Evolutionary conservation across 1,284 basidiomycete genomes (phyloP).

Genomic region (Trichosporon coremiiforme): DNA sequence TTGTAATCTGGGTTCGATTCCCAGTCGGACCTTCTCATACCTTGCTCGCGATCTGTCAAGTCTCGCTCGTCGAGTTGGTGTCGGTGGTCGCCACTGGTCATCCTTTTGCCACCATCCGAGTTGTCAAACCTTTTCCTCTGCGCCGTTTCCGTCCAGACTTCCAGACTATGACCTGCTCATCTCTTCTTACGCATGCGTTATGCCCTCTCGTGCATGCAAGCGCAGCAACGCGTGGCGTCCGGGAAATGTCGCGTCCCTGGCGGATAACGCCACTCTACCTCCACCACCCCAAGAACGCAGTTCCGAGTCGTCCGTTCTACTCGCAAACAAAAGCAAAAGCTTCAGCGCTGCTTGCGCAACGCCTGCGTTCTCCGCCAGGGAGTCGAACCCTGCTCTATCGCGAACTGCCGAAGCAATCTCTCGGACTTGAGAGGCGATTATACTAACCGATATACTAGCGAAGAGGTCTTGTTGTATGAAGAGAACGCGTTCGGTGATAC

Average conservation of each 20-base stretch:
- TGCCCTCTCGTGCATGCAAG: background rate
- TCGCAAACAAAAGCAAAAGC: conserved; percentile 2
- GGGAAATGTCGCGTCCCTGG: background rate
- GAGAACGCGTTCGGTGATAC: background rate
- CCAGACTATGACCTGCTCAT: background rate
- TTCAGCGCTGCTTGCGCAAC: background rate
- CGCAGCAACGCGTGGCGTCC: background rate
- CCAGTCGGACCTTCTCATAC: conserved; percentile 11
- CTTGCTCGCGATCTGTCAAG: background rate
- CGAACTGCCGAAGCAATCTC: conserved; percentile 1
- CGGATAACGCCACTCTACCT: background rate
- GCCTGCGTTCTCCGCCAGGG: conserved; percentile 5
- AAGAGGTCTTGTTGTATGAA: background rate
- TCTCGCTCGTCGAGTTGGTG: background rate
- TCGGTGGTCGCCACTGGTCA: background rate
- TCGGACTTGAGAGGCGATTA: conserved; percentile 11
- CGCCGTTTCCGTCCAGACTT: background rate
- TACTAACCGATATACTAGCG: conserved; percentile 14
- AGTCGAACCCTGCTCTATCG: conserved; percentile 13
- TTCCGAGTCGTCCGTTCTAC: background rate
- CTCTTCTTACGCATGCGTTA: background rate
- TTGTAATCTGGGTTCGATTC: conserved; percentile 20
- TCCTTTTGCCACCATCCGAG: background rate
- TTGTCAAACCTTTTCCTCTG: background rate
- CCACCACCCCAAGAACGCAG: background rate